Conservation (phyloP, 805 yeast species). For the Metschnikowia vanudenii region DNA sequence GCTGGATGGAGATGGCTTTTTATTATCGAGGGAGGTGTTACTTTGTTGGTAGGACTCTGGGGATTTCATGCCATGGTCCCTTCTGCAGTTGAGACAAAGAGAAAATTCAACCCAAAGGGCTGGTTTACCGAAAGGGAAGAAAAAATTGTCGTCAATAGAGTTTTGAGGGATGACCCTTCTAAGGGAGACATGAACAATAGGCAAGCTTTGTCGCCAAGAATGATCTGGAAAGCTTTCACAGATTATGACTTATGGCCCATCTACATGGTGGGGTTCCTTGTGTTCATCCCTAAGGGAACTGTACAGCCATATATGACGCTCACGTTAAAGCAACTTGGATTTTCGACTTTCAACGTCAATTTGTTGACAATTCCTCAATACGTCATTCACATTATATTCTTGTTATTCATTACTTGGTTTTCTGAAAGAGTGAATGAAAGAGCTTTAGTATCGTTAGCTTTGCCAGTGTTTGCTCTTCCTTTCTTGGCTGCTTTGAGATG, state of each 20-base stretch:
- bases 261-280: constrained; percentile 48
- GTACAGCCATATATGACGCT: constrained; percentile 45
- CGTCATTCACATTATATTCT: constrained; percentile 25
- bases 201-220: constrained; percentile 45
- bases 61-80: constrained; percentile 52
- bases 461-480: constrained; percentile 26
- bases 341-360: constrained; percentile 51
- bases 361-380: constrained; percentile 52
- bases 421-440: constrained; percentile 26
- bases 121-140: constrained; percentile 52
- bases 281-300: constrained; percentile 19
- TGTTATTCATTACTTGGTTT: constrained; percentile 23
- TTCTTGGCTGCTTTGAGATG: constrained; percentile 38
- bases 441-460: constrained; percentile 20
- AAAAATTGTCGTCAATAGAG: constrained; percentile 55
- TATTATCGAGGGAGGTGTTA: constrained; percentile 59
- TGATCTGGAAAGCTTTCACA: constrained; percentile 37
- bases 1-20: constrained; percentile 67
- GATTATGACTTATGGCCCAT: constrained; percentile 60
- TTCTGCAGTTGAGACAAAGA: constrained; percentile 51
- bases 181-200: constrained; percentile 65
- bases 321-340: constrained; percentile 49
- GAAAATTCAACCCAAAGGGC: constrained; percentile 51
- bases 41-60: constrained; percentile 51
- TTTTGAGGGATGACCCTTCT: constrained; percentile 61